Percentiles rank a stretch among this genome's conserved stretches.
Evolutionary conservation across 176 grass and related monocot genomes (phyloP).

Genomic region (Raddia distichophylla): DNA sequence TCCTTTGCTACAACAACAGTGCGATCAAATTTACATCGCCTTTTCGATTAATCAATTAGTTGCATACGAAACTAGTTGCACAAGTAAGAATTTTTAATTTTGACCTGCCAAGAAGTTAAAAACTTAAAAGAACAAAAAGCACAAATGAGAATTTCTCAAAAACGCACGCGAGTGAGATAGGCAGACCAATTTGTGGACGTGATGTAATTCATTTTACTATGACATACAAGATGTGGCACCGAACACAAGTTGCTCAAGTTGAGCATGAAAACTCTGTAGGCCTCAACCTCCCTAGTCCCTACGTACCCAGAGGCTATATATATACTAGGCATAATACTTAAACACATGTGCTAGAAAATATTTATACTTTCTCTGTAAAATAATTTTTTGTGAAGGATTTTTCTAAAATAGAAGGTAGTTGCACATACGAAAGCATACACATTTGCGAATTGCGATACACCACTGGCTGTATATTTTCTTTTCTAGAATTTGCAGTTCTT

Average conservation of each 20-base stretch:
- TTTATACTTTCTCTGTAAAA: background rate
- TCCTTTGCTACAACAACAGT: too few species aligned
- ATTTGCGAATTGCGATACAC: background rate
- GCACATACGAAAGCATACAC: background rate
- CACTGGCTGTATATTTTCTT: background rate
- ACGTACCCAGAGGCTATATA: background rate
- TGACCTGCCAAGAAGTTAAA: background rate
- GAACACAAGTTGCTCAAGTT: conserved; percentile 46
- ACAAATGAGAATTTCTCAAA: background rate
- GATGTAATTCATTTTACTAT: conserved; percentile 28
- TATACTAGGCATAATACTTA: conserved; percentile 41
- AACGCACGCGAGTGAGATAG: background rate
- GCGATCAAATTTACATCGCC: background rate
- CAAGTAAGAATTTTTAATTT: background rate
- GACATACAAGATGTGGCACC: conserved; percentile 7
- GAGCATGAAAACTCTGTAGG: conserved; percentile 19
- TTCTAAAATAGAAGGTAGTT: background rate
- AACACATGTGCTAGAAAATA: conserved; percentile 34
- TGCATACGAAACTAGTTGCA: background rate
- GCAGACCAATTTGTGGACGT: conserved; percentile 8
- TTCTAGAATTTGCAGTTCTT: background rate
- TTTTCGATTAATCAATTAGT: background rate
- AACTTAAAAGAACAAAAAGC: background rate
- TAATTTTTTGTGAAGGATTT: too few species aligned
- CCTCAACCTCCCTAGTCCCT: conserved; percentile 40